phyloP scores from a whole-genome alignment of 2,329 filamentous ascomycete genomes.

The Epichloe uncinata region DNA sequence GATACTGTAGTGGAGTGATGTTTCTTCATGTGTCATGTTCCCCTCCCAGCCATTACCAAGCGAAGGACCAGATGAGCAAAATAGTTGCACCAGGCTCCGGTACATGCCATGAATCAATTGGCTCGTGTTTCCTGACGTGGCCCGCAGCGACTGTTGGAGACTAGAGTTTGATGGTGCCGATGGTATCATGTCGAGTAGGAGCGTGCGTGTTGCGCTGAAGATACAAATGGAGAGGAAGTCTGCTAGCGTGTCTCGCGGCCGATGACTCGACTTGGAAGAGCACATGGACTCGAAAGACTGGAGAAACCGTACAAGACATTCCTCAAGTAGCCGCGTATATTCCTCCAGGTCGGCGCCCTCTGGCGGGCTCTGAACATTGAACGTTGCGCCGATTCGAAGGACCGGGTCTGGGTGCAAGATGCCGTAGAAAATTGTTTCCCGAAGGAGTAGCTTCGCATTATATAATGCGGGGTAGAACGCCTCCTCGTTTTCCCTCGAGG shows the following conservation, averaged over 20 bases:
- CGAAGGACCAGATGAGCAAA: slow-evolving; percentile 29
- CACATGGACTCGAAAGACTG: slow-evolving; percentile 32
- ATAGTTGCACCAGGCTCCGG: slow-evolving; percentile 31
- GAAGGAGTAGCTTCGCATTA: slow-evolving; percentile 39
- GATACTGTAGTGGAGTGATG: slow-evolving; percentile 25
- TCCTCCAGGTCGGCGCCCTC: slow-evolving; percentile 35
- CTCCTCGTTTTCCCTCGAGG: slow-evolving; percentile 34
- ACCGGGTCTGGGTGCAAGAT: slow-evolving; percentile 34
- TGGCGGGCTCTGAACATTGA: slow-evolving; percentile 11
- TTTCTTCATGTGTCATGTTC: slow-evolving; percentile 32
- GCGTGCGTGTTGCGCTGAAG: slow-evolving; percentile 41
- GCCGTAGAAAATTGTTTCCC: slow-evolving; percentile 42
- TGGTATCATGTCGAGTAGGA: slow-evolving; percentile 31
- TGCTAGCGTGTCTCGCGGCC: slow-evolving; percentile 35
- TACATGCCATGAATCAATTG: slow-evolving; percentile 6
- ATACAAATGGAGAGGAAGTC: slow-evolving; percentile 42
- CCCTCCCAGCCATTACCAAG: slow-evolving; percentile 29
- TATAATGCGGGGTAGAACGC: slow-evolving; percentile 36
- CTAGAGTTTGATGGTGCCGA: background rate
- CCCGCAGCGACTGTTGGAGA: background rate
- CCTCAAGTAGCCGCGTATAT: slow-evolving; percentile 34
- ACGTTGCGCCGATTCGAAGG: slow-evolving; percentile 21
- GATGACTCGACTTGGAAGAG: slow-evolving; percentile 24
- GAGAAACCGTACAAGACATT: slow-evolving; percentile 37
- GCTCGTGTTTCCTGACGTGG: background rate